Evolutionary conservation across 768 basidiomycete genomes (phyloP).

Genomic region (Phlebiopsis gigantea): DNA sequence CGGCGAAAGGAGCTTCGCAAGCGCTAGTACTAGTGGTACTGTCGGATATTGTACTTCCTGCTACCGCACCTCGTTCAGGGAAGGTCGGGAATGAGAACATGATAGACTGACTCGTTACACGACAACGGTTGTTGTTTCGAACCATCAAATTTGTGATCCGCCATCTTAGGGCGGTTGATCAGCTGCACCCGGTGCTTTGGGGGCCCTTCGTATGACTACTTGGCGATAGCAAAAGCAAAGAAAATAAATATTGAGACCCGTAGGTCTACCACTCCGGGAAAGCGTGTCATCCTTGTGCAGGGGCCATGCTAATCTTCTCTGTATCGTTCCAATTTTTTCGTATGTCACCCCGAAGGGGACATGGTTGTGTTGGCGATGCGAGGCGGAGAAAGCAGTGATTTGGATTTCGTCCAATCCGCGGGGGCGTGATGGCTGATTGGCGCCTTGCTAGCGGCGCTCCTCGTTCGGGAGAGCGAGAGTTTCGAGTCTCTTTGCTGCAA

Average conservation of each 20-base stretch:
- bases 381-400: neutral
- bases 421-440: neutral
- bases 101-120: no score
- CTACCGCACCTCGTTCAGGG: no score
- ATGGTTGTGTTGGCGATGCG: constrained; percentile 18
- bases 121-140: no score
- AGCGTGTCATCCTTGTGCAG: constrained; percentile 99
- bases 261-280: constrained; percentile 81
- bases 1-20: no score
- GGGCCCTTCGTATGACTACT: no score
- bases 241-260: constrained; percentile 37
- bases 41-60: no score
- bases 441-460: neutral
- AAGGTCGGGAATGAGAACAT: no score
- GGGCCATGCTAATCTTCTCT: constrained; percentile 99
- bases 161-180: no score
- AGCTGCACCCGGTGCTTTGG: no score
- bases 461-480: neutral
- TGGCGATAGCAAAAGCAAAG: constrained; percentile 7
- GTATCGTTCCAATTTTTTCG: constrained; percentile 99
- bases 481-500: neutral
- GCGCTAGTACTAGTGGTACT: no score
- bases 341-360: constrained; percentile 92
- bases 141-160: no score
- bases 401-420: neutral